phyloP scores from a whole-genome alignment of 2,329 filamentous ascomycete species.

The Diaporthe sp. region DNA sequence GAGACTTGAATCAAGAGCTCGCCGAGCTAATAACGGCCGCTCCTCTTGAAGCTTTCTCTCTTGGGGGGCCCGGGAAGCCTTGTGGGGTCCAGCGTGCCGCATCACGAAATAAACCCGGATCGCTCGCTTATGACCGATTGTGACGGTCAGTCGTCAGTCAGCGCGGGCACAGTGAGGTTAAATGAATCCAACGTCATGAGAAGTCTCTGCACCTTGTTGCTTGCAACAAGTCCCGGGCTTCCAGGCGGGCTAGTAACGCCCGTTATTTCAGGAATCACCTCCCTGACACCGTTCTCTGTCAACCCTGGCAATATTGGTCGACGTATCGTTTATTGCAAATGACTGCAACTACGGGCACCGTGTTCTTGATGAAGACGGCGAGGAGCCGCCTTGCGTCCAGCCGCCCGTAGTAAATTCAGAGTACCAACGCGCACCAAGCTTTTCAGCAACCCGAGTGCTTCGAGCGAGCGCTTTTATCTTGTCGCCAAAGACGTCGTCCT shows the following conservation, averaged over 20 bases:
- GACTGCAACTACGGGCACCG: conserved; percentile 12
- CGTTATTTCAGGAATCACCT: conserved; percentile 30
- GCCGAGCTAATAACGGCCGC: conserved; percentile 31
- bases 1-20: conserved; percentile 26
- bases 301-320: conserved; percentile 32
- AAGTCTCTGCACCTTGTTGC: conserved; percentile 13
- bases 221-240: conserved; percentile 32
- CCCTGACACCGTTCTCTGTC: conserved; percentile 21
- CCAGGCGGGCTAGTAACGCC: conserved; percentile 29
- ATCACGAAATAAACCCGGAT: conserved; percentile 43
- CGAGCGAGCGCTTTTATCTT: background rate
- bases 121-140: conserved; percentile 42
- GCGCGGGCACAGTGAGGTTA: conserved; percentile 31
- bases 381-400: background rate
- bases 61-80: conserved; percentile 39
- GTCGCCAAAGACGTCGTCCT: background rate
- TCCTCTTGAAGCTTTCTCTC: conserved; percentile 39
- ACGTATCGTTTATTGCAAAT: conserved; percentile 30
- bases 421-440: background rate
- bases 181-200: conserved; percentile 30
- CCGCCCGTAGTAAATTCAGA: background rate
- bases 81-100: conserved; percentile 40
- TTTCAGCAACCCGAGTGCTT: background rate
- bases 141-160: conserved; percentile 35
- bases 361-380: conserved; percentile 2